phyloP scores from a whole-genome alignment of 805 yeast genomes.

The Candida vartiovaarae region DNA sequence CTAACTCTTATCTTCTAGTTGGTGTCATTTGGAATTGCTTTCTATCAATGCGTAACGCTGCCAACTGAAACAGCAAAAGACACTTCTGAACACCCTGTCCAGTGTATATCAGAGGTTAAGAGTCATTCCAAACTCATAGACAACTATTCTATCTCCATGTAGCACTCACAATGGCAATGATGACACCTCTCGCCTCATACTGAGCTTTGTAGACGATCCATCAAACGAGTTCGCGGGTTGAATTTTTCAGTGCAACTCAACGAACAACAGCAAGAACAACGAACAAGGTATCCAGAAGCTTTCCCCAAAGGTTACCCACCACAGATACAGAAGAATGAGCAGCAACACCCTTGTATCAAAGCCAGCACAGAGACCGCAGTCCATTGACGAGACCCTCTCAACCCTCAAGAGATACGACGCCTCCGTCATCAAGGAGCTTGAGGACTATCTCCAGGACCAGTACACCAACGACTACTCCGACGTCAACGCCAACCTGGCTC shows the following conservation, averaged over 20 bases:
- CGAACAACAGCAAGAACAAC: background rate
- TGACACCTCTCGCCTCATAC: too few species aligned
- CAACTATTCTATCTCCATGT: too few species aligned
- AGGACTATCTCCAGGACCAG: conserved; percentile 37
- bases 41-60: conserved; percentile 71
- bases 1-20: conserved; percentile 26
- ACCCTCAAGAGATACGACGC: conserved; percentile 39
- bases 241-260: background rate
- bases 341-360: conserved; percentile 27
- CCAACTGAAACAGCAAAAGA: conserved; percentile 13
- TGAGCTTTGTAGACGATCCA: background rate
- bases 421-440: conserved; percentile 34
- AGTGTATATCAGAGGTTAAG: background rate
- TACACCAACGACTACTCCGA: conserved; percentile 31
- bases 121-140: background rate
- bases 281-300: too few species aligned
- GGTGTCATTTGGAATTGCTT: conserved; percentile 95
- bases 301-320: background rate
- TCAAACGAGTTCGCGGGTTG: background rate
- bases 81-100: background rate
- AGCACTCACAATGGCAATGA: too few species aligned
- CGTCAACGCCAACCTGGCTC: conserved; percentile 38
- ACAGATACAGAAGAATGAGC: conserved; percentile 9
- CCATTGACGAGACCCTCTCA: conserved; percentile 32
- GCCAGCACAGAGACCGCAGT: conserved; percentile 34